phyloP scores from a whole-genome alignment of 192 early-diverging fungal genomes.

The Glomus cerebriforme region DNA sequence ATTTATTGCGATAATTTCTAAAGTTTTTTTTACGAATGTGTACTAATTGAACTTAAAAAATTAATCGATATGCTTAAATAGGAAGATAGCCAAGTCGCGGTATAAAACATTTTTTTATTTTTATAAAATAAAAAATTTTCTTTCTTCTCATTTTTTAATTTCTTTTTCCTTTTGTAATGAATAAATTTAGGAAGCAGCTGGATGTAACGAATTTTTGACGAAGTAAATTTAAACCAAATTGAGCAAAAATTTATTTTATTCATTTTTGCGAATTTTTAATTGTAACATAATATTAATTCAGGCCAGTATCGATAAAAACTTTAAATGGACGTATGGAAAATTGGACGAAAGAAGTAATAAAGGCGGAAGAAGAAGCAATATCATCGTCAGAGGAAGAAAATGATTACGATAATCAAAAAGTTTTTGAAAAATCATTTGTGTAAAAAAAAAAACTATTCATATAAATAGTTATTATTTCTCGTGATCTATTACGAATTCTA shows the following conservation, averaged over 20 bases:
- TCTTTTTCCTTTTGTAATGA: background rate
- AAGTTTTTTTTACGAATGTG: background rate
- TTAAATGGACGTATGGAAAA: background rate
- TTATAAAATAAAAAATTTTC: too few relatives aligned
- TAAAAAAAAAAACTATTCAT: too few relatives aligned
- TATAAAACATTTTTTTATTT: too few relatives aligned
- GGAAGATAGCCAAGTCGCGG: background rate
- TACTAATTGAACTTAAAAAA: background rate
- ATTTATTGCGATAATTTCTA: background rate
- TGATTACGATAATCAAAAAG: background rate
- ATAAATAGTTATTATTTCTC: too few relatives aligned
- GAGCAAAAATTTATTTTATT: too few relatives aligned
- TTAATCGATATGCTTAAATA: background rate
- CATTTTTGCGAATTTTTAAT: background rate
- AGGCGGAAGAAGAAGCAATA: background rate
- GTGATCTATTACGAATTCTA: too few relatives aligned
- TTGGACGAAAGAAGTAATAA: background rate
- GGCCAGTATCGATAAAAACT: constrained; percentile 11
- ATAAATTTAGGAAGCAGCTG: background rate
- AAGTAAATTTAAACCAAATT: background rate
- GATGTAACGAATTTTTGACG: constrained; percentile 17
- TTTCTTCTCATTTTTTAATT: background rate
- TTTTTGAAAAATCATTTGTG: background rate
- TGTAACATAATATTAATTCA: background rate
- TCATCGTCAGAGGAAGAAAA: background rate